phyloP scores from a whole-genome alignment of 2,329 filamentous ascomycete species.

The Sporothrix dimorphospora region DNA sequence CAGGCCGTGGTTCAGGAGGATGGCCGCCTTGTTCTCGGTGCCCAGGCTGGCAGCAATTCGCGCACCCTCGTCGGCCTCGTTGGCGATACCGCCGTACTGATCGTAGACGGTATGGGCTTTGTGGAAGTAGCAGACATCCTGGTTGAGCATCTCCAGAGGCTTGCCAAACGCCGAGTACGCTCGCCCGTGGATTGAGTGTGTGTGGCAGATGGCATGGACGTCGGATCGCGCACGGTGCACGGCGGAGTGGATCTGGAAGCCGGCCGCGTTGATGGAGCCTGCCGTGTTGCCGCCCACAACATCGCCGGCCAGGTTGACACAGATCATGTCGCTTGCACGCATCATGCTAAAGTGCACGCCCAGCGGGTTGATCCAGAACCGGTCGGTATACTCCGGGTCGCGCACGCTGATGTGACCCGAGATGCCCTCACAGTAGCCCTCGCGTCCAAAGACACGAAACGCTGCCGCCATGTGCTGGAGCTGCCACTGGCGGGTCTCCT shows the following conservation, averaged over 20 bases:
- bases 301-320: slow-evolving; percentile 58
- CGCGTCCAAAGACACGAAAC: slow-evolving; percentile 63
- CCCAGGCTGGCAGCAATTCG: slow-evolving; percentile 50
- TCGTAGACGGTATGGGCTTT: slow-evolving; percentile 59
- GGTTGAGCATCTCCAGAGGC: slow-evolving; percentile 63
- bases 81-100: slow-evolving; percentile 63
- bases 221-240: slow-evolving; percentile 60
- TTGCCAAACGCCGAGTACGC: slow-evolving; percentile 60
- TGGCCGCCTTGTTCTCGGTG: slow-evolving; percentile 55
- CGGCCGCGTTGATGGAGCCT: slow-evolving; percentile 56
- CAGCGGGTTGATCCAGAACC: slow-evolving; percentile 66
- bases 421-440: slow-evolving; percentile 65
- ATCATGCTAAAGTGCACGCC: slow-evolving; percentile 61
- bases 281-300: slow-evolving; percentile 55
- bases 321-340: slow-evolving; percentile 61
- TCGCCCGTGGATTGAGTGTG: slow-evolving; percentile 58
- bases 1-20: slow-evolving; percentile 64
- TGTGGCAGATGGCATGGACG: slow-evolving; percentile 61
- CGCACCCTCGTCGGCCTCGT: slow-evolving; percentile 58
- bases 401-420: slow-evolving; percentile 63
- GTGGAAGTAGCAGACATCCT: slow-evolving; percentile 59
- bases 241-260: slow-evolving; percentile 62
- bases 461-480: slow-evolving; percentile 57
- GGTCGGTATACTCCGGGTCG: slow-evolving; percentile 58
- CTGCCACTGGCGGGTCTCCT: slow-evolving; percentile 30